These are phyloP conservation scores for Helicosporidium sp. DNA, from an alignment of 139 green algal genomes.

Conservation along the genomic window DNA sequence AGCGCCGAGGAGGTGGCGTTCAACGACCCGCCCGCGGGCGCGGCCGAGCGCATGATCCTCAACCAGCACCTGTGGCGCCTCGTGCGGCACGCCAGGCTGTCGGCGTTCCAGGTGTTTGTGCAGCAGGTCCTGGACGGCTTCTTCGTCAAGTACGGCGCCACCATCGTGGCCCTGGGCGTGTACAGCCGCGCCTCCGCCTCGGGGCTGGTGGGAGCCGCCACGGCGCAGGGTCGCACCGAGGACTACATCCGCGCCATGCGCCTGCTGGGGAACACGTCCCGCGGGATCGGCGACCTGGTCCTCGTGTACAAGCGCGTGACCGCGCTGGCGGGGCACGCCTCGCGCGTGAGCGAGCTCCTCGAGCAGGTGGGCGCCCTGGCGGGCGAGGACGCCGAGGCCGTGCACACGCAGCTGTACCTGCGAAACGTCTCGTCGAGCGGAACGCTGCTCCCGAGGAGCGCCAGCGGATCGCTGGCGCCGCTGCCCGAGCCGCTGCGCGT, in stretches of 20 bases:
- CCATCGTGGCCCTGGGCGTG: slow-evolving; percentile 53
- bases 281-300: slow-evolving; percentile 78
- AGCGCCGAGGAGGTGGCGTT: slow-evolving; percentile 71
- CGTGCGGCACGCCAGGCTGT: slow-evolving; percentile 53
- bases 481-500: slow-evolving; percentile 14
- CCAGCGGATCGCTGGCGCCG: slow-evolving; percentile 2
- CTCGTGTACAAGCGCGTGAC: slow-evolving; percentile 89
- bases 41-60: slow-evolving; percentile 66
- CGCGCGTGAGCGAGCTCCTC: slow-evolving; percentile 72
- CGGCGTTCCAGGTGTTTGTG: slow-evolving; percentile 61
- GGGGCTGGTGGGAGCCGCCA: too few species aligned
- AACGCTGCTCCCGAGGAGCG: slow-evolving; percentile 7
- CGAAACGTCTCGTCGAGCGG: slow-evolving; percentile 40
- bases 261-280: slow-evolving; percentile 67
- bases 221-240: slow-evolving; percentile 1
- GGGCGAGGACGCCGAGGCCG: slow-evolving; percentile 26
- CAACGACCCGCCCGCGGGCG: slow-evolving; percentile 67
- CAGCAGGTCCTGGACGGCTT: slow-evolving; percentile 69
- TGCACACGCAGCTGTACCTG: slow-evolving; percentile 44
- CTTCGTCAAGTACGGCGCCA: slow-evolving; percentile 63
- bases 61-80: slow-evolving; percentile 77
- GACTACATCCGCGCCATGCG: slow-evolving; percentile 72
- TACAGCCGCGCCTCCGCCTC: slow-evolving; percentile 46
- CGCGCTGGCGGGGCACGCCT: slow-evolving; percentile 65
- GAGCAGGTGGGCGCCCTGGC: slow-evolving; percentile 53